Evolutionary conservation across 1,284 basidiomycete genomes (phyloP).

Genomic region (Flammula alnicola): DNA sequence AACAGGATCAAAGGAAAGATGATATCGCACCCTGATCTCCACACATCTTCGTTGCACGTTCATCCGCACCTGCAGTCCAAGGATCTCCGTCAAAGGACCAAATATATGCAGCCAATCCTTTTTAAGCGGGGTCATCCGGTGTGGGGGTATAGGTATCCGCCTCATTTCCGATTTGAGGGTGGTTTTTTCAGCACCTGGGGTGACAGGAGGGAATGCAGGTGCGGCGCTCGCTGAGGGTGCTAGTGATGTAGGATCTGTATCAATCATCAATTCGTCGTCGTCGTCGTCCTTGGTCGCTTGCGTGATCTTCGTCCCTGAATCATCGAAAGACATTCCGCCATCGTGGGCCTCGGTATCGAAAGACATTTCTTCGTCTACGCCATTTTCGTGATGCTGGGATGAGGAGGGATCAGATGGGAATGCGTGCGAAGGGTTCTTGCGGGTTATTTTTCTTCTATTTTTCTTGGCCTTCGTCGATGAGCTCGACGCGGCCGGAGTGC

Average conservation of each 20-base stretch:
- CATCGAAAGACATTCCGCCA: background rate
- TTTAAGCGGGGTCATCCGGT: constrained; percentile 96
- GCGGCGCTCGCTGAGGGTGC: constrained; percentile 45
- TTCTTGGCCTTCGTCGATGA: constrained; percentile 41
- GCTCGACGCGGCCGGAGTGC: constrained; percentile 33
- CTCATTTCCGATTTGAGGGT: constrained; percentile 79
- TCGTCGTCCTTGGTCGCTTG: constrained; percentile 26
- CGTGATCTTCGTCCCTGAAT: constrained; percentile 10
- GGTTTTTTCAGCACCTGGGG: constrained; percentile 58
- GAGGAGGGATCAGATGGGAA: constrained; percentile 25
- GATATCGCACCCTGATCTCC: constrained; percentile 81
- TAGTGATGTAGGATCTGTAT: constrained; percentile 48
- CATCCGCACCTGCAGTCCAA: constrained; percentile 96
- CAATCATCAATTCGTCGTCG: constrained; percentile 71
- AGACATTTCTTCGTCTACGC: constrained; percentile 37
- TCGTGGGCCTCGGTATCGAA: constrained; percentile 23
- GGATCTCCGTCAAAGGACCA: constrained; percentile 93
- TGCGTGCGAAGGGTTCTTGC: constrained; percentile 44
- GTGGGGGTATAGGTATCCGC: constrained; percentile 90
- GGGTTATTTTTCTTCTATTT: constrained; percentile 58
- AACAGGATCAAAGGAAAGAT: background rate
- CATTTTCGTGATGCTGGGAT: constrained; percentile 27
- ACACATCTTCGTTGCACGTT: constrained; percentile 89
- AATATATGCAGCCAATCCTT: constrained; percentile 98
- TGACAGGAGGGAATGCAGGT: constrained; percentile 70